Evolutionary conservation across 306 rosid genomes (phyloP).

Genomic region (Mucuna pruriens): DNA sequence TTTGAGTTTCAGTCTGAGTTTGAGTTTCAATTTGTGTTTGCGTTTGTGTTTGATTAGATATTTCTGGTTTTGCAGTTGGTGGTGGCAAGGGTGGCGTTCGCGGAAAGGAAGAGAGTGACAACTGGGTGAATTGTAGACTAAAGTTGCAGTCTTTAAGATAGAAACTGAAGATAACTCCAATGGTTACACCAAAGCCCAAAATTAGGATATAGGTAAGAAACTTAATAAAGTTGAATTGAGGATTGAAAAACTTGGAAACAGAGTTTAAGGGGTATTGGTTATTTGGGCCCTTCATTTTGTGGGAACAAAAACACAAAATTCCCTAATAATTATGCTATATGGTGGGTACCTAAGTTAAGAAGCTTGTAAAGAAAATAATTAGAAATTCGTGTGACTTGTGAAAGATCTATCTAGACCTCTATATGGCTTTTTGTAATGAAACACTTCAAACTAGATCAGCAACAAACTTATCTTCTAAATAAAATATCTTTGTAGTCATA

Average conservation of each 20-base stretch:
- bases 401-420: not conserved
- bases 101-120: conserved; percentile 50
- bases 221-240: conserved; percentile 49
- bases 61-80: not conserved
- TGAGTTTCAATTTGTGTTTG: not conserved
- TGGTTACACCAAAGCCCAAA: conserved; percentile 63
- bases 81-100: conserved; percentile 28
- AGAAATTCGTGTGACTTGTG: not conserved
- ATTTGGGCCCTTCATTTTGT: conserved; percentile 47
- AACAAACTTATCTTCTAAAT: conserved; percentile 12
- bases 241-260: conserved; percentile 46
- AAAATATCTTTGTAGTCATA: not conserved
- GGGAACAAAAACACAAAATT: not conserved
- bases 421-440: conserved; percentile 13
- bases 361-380: not conserved
- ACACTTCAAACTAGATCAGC: not conserved
- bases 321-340: not conserved
- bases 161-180: conserved; percentile 59
- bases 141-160: conserved; percentile 56
- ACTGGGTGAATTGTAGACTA: conserved; percentile 61
- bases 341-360: not conserved
- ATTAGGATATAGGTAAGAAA: conserved; percentile 50
- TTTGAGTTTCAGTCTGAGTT: not conserved
- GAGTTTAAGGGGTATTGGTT: conserved; percentile 43
- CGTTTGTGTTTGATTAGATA: not conserved